phyloP scores from a whole-genome alignment of 176 grass and related monocot genomes.

The Zizania latifolia region DNA sequence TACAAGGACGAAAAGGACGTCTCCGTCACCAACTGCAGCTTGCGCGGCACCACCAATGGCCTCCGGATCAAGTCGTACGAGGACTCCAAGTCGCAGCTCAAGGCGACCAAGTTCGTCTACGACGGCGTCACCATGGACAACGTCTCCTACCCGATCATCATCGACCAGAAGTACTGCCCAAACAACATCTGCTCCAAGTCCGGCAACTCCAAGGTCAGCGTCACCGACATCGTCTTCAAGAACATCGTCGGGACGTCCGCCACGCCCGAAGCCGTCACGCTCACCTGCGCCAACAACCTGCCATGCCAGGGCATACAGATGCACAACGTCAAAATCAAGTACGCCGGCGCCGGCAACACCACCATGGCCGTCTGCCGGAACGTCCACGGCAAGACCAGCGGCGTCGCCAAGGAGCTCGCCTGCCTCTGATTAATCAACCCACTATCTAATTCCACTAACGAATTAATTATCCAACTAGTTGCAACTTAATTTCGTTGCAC shows the following conservation, averaged over 20 bases:
- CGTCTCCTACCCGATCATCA: constrained; percentile 66
- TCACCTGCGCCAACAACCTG: constrained; percentile 50
- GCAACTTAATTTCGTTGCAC: neutral
- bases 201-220: constrained; percentile 36
- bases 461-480: no score
- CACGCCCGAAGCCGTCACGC: constrained; percentile 40
- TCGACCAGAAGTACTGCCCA: constrained; percentile 87
- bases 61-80: constrained; percentile 78
- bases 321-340: constrained; percentile 50
- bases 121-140: constrained; percentile 55
- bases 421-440: constrained; percentile 23
- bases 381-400: constrained; percentile 18
- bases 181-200: constrained; percentile 39
- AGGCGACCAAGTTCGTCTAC: constrained; percentile 41
- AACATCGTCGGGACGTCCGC: constrained; percentile 58
- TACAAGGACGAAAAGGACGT: constrained; percentile 73
- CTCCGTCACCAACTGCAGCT: constrained; percentile 31
- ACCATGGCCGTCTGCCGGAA: constrained; percentile 44
- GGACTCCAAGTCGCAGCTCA: constrained; percentile 34
- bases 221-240: constrained; percentile 43
- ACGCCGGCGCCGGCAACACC: neutral
- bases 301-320: constrained; percentile 58
- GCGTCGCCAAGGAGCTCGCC: constrained; percentile 26
- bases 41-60: constrained; percentile 54
- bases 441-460: no score